Base-by-base conservation (phyloP, 495 filamentous ascomycete species). In the Neurospora sp. region DNA sequence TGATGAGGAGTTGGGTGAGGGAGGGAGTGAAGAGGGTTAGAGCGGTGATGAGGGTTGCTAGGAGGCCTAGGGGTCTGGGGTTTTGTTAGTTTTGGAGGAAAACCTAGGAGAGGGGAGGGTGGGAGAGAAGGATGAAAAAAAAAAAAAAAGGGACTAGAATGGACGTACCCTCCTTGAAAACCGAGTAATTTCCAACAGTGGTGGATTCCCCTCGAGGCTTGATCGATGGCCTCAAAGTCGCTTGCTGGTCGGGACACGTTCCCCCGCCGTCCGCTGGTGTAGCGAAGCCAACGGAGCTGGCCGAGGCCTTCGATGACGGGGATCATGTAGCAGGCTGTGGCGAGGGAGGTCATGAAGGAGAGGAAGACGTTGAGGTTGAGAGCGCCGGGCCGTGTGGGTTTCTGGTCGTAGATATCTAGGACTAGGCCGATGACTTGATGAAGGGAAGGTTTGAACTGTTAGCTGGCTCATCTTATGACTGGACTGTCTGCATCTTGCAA, bases 211-310 rank as follows among this genome's bases (percentile, higher is more conserved):
- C 73, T 78, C 68, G 79, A 81, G 0, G 83, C 83, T 10, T 80
- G 78, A 61, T 85, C 84, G 35, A 83, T 77, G 16, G 76, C 70
- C 2, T 80, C 76, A 69, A 85, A 78, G 71, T 85, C 83, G 27
- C 73, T 78, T n/a, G 85, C 53, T 10, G 77, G 76, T 59, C 79
- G 77, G 8, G 77, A 61, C 0, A 61, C 6, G 53, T 14, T 61
- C 12, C 39, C 10, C 10, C 6, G 27, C 14, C 53, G 72, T n/a
- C 73, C 71, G 18, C 76, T 27, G 12, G 22, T 74, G 69, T 82
- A 84, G 79, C 84, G 83, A 9, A 80, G 77, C 82, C 82, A 84
- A 71, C 84, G 83, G 5, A 85, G 73, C 70, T 84, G 83, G 4
- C 78, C 78, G 10, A 85, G 69, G 4, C 74, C 77, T 68, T 81